These are phyloP conservation scores for Xerocomellus chrysenteron DNA, from an alignment of 768 basidiomycete genomes.

Conservation along the genomic window DNA sequence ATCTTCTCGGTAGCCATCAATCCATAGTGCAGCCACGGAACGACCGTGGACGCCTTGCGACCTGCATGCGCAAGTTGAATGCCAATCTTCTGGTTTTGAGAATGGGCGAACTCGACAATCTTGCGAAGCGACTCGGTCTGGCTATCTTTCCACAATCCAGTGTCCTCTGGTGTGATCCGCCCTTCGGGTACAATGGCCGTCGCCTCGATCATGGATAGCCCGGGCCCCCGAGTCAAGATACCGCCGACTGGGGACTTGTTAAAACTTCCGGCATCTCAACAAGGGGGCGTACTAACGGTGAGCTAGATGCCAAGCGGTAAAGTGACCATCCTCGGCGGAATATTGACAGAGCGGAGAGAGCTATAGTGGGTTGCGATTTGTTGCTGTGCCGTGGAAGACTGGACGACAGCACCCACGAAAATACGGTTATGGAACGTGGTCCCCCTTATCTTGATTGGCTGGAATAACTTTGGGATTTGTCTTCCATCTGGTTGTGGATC, in stretches of 20 bases:
- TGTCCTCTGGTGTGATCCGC: conserved; percentile 65
- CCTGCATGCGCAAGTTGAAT: conserved; percentile 80
- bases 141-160: conserved; percentile 62
- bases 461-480: conserved; percentile 46
- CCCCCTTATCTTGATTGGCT: conserved; percentile 54
- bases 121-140: conserved; percentile 48
- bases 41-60: conserved; percentile 64
- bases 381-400: neutral
- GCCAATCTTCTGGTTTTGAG: conserved; percentile 65
- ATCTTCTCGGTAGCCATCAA: conserved; percentile 34
- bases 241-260: conserved; percentile 34
- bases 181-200: conserved; percentile 60
- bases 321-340: conserved; percentile 51
- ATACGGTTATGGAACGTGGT: conserved; percentile 55
- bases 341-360: conserved; percentile 62
- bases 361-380: conserved; percentile 18
- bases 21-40: conserved; percentile 56
- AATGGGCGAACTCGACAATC: conserved; percentile 71
- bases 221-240: conserved; percentile 51
- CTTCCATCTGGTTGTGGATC: conserved; percentile 41
- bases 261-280: neutral
- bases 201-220: conserved; percentile 63
- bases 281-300: conserved; percentile 32
- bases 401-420: conserved; percentile 37
- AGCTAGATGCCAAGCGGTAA: conserved; percentile 57